Evolutionary conservation across 1,284 basidiomycete genomes (phyloP).

Genomic region (Calocybe gambosa): DNA sequence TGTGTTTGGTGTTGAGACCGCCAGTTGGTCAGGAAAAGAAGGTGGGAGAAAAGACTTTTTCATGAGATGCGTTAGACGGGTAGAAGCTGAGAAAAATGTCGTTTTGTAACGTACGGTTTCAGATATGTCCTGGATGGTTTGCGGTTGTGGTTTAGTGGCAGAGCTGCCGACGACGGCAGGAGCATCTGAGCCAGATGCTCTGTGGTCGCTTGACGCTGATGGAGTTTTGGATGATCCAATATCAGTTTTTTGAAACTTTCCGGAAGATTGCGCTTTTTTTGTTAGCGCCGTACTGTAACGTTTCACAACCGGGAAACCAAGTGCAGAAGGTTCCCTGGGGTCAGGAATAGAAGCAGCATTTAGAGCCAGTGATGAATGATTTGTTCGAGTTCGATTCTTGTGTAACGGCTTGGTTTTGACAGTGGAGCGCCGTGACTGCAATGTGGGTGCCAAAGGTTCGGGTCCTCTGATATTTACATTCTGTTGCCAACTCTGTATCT

Average conservation of each 20-base stretch:
- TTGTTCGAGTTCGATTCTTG: not conserved
- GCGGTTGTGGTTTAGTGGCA: conserved; percentile 1
- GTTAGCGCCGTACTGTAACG: conserved; percentile 15
- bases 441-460: not conserved
- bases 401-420: not conserved
- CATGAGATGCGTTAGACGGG: not conserved
- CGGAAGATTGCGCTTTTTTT: conserved; percentile 16
- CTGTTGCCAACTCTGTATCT: conserved; percentile 26
- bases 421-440: conserved; percentile 6
- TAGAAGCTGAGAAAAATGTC: not conserved
- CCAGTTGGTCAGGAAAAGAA: conserved; percentile 23
- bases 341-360: conserved; percentile 6
- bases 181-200: not conserved
- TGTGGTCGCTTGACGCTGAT: not conserved
- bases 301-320: conserved; percentile 27
- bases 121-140: conserved; percentile 17
- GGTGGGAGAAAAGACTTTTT: conserved; percentile 26
- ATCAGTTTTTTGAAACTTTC: conserved; percentile 5
- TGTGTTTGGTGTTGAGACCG: conserved; percentile 24
- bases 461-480: conserved; percentile 13
- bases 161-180: conserved; percentile 4
- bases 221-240: conserved; percentile 4
- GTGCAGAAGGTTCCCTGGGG: conserved; percentile 12
- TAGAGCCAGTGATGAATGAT: conserved; percentile 4
- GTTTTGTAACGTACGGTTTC: conserved; percentile 17